phyloP scores from a whole-genome alignment of 2,329 filamentous ascomycete species.

The Parafenestella ontariensis region DNA sequence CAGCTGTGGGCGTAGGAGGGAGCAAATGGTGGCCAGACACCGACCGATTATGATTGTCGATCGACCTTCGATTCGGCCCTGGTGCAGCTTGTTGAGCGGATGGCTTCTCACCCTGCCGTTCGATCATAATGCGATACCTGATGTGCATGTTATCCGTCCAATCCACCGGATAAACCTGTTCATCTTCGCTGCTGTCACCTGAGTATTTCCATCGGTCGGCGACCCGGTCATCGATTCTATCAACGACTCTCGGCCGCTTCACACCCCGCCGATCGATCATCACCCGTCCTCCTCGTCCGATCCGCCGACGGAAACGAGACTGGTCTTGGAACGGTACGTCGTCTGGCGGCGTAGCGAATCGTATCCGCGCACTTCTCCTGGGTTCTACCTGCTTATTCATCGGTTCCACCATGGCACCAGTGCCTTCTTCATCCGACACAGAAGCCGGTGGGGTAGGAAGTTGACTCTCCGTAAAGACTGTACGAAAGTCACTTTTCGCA shows the following conservation, averaged over 20 bases:
- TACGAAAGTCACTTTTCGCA: slow-evolving; percentile 48
- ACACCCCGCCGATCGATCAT: slow-evolving; percentile 87
- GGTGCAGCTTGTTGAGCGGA: slow-evolving; percentile 33
- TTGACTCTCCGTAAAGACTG: slow-evolving; percentile 47
- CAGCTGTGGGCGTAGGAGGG: slow-evolving; percentile 39
- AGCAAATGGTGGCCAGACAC: slow-evolving; percentile 42
- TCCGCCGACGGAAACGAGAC: slow-evolving; percentile 80
- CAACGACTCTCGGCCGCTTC: slow-evolving; percentile 53
- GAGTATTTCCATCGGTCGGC: slow-evolving; percentile 77
- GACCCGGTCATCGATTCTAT: slow-evolving; percentile 39
- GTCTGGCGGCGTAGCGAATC: slow-evolving; percentile 48
- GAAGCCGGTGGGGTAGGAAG: slow-evolving; percentile 58
- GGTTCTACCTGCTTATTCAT: slow-evolving; percentile 34
- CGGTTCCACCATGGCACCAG: slow-evolving; percentile 49
- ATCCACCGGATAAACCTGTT: slow-evolving; percentile 76
- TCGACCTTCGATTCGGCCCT: slow-evolving; percentile 34
- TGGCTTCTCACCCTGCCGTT: slow-evolving; percentile 51
- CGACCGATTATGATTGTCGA: slow-evolving; percentile 47
- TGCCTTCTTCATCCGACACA: slow-evolving; percentile 52
- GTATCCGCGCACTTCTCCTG: slow-evolving; percentile 41
- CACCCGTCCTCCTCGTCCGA: slow-evolving; percentile 82
- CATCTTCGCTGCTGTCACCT: slow-evolving; percentile 81
- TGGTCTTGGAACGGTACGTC: slow-evolving; percentile 49
- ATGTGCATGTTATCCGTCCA: slow-evolving; percentile 67
- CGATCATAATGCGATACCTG: slow-evolving; percentile 62